Conservation (phyloP, 139 green algal species). For the Asterochloris sp. region DNA sequence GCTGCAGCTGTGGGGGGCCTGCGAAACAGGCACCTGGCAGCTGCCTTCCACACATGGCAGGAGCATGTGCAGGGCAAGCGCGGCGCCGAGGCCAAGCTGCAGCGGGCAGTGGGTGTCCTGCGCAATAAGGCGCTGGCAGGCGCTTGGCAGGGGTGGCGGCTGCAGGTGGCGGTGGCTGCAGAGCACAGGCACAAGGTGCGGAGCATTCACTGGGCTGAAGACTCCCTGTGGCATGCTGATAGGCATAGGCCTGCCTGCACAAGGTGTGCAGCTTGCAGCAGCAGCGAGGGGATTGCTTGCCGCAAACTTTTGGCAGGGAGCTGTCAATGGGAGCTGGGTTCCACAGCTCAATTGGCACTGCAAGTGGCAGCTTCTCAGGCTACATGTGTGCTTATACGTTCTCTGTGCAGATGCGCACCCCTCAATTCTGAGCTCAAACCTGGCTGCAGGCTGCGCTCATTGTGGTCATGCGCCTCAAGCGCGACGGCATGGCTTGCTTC, state of each 20-base stretch:
- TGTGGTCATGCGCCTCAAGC: not conserved
- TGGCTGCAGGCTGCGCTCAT: constrained; percentile 3
- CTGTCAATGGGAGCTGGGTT: no score
- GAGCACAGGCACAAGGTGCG: constrained; percentile 9
- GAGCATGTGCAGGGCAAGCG: constrained; percentile 1
- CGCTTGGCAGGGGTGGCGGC: constrained; percentile 41
- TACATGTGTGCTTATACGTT: no score
- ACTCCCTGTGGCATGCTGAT: no score
- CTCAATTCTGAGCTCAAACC: no score
- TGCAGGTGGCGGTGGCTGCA: constrained; percentile 9
- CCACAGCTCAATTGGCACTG: no score
- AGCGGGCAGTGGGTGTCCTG: not conserved
- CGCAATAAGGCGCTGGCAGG: constrained; percentile 21
- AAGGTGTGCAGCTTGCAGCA: no score
- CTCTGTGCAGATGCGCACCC: no score
- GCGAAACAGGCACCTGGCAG: constrained; percentile 19
- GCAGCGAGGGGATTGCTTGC: no score
- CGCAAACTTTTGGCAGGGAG: no score
- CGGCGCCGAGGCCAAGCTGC: not conserved
- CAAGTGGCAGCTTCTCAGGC: no score
- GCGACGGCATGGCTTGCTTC: constrained; percentile 1
- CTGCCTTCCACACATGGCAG: constrained; percentile 44
- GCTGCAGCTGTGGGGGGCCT: constrained; percentile 4
- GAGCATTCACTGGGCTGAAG: constrained; percentile 7
- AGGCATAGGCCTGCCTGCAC: no score